Evolutionary conservation across 169 alveolate species (phyloP).

Genomic region (Plasmodium gaboni): DNA sequence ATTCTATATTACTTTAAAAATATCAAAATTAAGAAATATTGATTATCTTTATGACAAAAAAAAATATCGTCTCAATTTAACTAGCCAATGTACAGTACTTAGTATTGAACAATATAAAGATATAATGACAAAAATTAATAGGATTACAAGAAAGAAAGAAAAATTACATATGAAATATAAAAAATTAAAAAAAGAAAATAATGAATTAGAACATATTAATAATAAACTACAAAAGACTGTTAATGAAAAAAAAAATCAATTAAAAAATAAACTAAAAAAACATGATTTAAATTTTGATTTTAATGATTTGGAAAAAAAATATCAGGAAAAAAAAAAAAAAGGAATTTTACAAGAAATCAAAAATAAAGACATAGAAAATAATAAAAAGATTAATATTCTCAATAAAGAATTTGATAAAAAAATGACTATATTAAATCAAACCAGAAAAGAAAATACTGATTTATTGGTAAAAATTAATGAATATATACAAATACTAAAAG

Average conservation of each 20-base stretch:
- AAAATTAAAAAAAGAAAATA: conserved; percentile 24
- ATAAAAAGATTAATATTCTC: conserved; percentile 11
- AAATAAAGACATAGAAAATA: conserved; percentile 34
- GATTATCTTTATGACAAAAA: conserved; percentile 69
- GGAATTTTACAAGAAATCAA: conserved; percentile 59
- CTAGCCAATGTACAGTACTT: conserved; percentile 32
- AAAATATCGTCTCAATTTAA: conserved; percentile 65
- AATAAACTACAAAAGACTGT: conserved; percentile 23
- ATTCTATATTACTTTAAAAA: conserved; percentile 30
- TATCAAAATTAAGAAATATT: conserved; percentile 59
- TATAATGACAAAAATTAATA: conserved; percentile 34
- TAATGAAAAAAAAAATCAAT: conserved; percentile 30
- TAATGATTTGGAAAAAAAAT: conserved; percentile 71
- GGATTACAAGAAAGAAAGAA: conserved; percentile 5
- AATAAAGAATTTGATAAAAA: conserved; percentile 16
- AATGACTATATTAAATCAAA: conserved; percentile 21
- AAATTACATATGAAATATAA: conserved; percentile 16
- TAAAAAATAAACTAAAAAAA: conserved; percentile 62
- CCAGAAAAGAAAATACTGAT: conserved; percentile 21
- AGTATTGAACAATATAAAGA: conserved; percentile 44
- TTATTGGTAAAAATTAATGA: conserved; percentile 29
- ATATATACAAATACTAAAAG: conserved; percentile 36
- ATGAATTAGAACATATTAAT: conserved; percentile 39
- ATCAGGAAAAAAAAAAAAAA: conserved; percentile 63
- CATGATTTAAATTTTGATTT: conserved; percentile 46